Evolutionary conservation across 2,329 filamentous ascomycete genomes (phyloP).

Genomic region (Epichloe elymi): DNA sequence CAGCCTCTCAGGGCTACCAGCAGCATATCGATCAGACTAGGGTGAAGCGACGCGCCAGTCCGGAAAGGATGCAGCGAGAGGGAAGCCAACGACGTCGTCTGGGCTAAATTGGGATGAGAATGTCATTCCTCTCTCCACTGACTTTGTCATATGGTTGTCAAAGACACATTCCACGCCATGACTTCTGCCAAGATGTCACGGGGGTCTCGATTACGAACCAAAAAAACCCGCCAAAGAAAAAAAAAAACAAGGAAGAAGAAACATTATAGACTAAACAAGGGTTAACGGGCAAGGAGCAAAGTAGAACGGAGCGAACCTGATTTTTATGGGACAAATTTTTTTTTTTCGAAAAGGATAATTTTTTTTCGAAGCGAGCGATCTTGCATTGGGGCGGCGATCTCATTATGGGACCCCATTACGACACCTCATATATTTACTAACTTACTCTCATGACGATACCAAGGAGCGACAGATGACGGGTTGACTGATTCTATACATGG

Average conservation of each 20-base stretch:
- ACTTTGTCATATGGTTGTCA: not conserved
- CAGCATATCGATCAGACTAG: slow-evolving; percentile 26
- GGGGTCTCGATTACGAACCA: not conserved
- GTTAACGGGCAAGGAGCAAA: not conserved
- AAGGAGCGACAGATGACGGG: not conserved
- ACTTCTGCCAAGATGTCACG: too few species aligned
- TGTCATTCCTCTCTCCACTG: too few species aligned
- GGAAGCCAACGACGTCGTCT: slow-evolving; percentile 28
- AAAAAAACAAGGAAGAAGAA: not conserved
- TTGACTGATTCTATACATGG: not conserved
- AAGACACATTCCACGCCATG: not conserved
- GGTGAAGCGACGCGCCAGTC: slow-evolving; percentile 40
- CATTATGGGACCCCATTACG: not conserved
- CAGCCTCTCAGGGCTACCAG: slow-evolving; percentile 20
- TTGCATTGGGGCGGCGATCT: slow-evolving; percentile 4
- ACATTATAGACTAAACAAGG: not conserved
- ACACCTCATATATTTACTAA: not conserved
- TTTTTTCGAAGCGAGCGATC: slow-evolving; percentile 4
- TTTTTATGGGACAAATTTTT: not conserved
- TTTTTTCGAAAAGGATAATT: not conserved
- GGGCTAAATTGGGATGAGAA: slow-evolving; percentile 3
- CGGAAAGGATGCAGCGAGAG: slow-evolving; percentile 31
- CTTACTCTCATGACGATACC: slow-evolving; percentile 1
- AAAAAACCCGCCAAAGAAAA: not conserved
- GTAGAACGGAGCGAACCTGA: not conserved